These are phyloP conservation scores for Volutella citrinella DNA, from an alignment of 2,329 filamentous ascomycete species.

Conservation along the genomic window DNA sequence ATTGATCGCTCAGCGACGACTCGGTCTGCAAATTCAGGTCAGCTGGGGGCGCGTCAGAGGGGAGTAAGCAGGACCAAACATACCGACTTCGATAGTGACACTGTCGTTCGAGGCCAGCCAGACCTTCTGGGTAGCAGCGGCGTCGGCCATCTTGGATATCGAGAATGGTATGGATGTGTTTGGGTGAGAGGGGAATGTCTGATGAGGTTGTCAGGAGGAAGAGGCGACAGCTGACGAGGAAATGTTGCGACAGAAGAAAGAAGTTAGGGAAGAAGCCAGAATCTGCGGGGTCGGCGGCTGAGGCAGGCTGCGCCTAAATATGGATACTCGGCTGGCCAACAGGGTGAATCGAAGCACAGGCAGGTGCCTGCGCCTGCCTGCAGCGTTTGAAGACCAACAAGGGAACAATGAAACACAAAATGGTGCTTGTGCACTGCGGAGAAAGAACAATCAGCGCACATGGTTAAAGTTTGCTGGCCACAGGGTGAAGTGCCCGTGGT, in stretches of 20 bases:
- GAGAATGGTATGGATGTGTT: slow-evolving; percentile 5
- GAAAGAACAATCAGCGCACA: no score
- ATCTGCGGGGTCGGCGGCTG: slow-evolving; percentile 22
- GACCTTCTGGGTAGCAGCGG: slow-evolving; percentile 38
- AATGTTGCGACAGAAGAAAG: slow-evolving; percentile 15
- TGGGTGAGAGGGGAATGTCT: background rate
- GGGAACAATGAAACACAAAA: no score
- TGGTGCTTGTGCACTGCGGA: no score
- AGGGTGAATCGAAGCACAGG: no score
- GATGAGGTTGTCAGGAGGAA: background rate
- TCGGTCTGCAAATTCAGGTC: slow-evolving; percentile 56
- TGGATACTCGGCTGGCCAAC: no score
- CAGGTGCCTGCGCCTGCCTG: no score
- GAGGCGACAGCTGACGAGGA: slow-evolving; percentile 7
- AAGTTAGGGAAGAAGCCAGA: slow-evolving; percentile 20
- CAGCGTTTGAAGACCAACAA: no score
- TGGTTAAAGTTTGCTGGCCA: no score
- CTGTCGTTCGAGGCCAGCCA: slow-evolving; percentile 52
- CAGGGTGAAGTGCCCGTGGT: no score
- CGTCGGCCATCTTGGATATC: slow-evolving; percentile 33
- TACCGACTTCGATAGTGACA: slow-evolving; percentile 45
- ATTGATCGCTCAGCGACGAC: slow-evolving; percentile 86
- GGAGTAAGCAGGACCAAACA: slow-evolving; percentile 22
- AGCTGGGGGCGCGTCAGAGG: slow-evolving; percentile 8
- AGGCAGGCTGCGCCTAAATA: background rate